Evolutionary conservation across 306 rosid genomes (phyloP).

Genomic region (Cicer bijugum): DNA sequence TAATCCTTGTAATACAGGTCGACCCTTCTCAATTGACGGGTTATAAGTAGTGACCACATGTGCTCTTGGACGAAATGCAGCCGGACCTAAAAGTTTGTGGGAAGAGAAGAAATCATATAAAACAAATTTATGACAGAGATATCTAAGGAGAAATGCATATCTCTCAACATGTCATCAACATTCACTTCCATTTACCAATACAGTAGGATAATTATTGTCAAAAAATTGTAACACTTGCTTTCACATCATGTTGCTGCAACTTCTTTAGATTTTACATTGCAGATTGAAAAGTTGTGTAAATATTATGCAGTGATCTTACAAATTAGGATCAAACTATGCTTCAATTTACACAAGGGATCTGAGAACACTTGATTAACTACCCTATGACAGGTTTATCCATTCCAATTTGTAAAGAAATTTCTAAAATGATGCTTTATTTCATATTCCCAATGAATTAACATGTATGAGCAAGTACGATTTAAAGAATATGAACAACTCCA

Average conservation of each 20-base stretch:
- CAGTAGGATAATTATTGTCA: slow-evolving; percentile 2
- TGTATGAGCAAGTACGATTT: not conserved
- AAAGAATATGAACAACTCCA: slow-evolving; percentile 29
- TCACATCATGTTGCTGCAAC: slow-evolving; percentile 31
- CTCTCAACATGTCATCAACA: slow-evolving; percentile 29
- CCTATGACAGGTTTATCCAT: slow-evolving; percentile 18
- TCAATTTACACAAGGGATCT: slow-evolving; percentile 3
- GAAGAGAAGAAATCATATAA: slow-evolving; percentile 41
- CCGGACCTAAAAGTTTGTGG: slow-evolving; percentile 78
- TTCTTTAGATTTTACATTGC: slow-evolving; percentile 34
- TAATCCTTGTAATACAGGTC: slow-evolving; percentile 96
- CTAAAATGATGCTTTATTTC: slow-evolving; percentile 8
- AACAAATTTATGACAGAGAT: slow-evolving; percentile 23
- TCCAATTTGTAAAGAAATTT: not conserved
- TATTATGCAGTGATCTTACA: slow-evolving; percentile 21
- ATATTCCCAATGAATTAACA: slow-evolving; percentile 29
- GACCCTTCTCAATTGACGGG: slow-evolving; percentile 86
- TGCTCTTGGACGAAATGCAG: slow-evolving; percentile 98
- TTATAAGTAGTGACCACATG: slow-evolving; percentile 78
- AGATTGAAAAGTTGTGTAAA: slow-evolving; percentile 19
- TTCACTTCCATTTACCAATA: slow-evolving; percentile 25
- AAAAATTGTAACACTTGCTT: not conserved
- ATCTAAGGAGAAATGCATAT: slow-evolving; percentile 37
- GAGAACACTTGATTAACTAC: slow-evolving; percentile 23
- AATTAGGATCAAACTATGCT: slow-evolving; percentile 19